These are phyloP conservation scores for Acanthamoeba sp. DNA, from an alignment of 208 protist genomes.

Conservation along the genomic window DNA sequence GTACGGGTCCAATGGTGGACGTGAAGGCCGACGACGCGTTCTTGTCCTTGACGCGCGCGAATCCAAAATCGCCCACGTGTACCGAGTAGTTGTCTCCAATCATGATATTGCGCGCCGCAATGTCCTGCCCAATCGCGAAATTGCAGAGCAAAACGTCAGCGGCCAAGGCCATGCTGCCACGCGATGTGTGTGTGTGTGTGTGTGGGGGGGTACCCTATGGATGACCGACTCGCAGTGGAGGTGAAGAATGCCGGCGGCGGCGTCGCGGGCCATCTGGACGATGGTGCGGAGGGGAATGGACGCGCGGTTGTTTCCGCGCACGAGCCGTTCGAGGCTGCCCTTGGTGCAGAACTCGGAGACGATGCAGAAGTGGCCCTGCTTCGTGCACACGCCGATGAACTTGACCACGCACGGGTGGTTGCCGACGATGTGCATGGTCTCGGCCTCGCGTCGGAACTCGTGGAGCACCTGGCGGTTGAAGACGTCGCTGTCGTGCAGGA, in stretches of 20 bases:
- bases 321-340: constrained; percentile 12
- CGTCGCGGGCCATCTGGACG: constrained; percentile 81
- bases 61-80: constrained; percentile 21
- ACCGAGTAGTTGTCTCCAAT: constrained; percentile 17
- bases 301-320: background rate
- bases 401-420: constrained; percentile 36
- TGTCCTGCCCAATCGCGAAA: background rate
- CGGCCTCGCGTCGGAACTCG: constrained; percentile 3
- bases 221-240: constrained; percentile 34
- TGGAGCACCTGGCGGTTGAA: background rate
- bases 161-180: too few relatives aligned
- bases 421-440: constrained; percentile 1
- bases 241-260: constrained; percentile 74
- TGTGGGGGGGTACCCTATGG: background rate
- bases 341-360: constrained; percentile 24
- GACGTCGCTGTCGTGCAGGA: constrained; percentile 10
- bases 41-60: constrained; percentile 25
- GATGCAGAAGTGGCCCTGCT: constrained; percentile 18
- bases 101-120: constrained; percentile 23
- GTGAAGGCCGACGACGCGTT: background rate
- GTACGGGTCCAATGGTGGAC: constrained; percentile 1
- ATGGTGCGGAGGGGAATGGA: background rate
- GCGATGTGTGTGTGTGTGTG: too few relatives aligned
- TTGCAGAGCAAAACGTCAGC: too few relatives aligned
- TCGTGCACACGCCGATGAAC: background rate